These are phyloP conservation scores for Ceratonia siliqua DNA, from an alignment of 306 rosid species.

Conservation along the genomic window DNA sequence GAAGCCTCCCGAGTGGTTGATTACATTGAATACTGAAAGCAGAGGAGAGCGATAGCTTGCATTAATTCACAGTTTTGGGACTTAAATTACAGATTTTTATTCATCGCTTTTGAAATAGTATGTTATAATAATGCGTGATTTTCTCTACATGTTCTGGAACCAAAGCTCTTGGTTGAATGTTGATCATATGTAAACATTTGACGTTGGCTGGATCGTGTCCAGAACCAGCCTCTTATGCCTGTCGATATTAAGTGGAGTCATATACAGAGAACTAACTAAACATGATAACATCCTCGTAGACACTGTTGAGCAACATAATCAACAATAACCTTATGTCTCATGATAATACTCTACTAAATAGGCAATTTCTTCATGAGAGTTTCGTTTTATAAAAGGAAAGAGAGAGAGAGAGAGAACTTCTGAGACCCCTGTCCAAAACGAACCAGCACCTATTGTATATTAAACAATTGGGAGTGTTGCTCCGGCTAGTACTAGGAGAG, in stretches of 20 bases:
- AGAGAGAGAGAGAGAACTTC: neutral
- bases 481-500: neutral
- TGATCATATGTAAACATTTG: too few species aligned
- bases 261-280: neutral
- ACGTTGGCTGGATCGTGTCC: too few species aligned
- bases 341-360: neutral
- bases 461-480: neutral
- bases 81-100: neutral
- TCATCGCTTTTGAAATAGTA: too few species aligned
- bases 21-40: slow-evolving; percentile 37
- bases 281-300: neutral
- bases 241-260: too few species aligned
- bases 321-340: neutral
- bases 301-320: neutral
- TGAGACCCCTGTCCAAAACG: neutral
- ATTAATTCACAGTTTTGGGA: slow-evolving; percentile 10
- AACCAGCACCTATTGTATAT: neutral
- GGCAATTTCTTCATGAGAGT: neutral
- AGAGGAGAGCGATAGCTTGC: slow-evolving; percentile 30
- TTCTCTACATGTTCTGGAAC: too few species aligned
- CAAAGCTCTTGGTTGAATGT: too few species aligned
- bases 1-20: slow-evolving; percentile 30
- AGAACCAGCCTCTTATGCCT: too few species aligned
- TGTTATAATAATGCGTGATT: too few species aligned
- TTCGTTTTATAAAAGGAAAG: neutral